phyloP scores from a whole-genome alignment of 1,284 basidiomycete species.

The Ceratobasidium papillatum region DNA sequence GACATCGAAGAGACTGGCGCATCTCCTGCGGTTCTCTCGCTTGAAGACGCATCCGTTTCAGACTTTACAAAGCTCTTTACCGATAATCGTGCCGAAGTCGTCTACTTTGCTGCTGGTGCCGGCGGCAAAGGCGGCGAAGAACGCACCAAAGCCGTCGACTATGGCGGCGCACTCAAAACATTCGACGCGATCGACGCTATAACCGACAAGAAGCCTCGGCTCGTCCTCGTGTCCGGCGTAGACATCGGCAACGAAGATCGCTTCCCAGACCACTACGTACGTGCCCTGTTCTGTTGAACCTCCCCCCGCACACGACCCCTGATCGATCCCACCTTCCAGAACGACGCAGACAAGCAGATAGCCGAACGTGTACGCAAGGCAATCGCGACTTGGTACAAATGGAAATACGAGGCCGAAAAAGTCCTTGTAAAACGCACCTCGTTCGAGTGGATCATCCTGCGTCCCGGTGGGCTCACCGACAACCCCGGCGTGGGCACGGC shows the following conservation, averaged over 20 bases:
- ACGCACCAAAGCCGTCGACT: slow-evolving; percentile 73
- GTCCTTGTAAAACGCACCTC: slow-evolving; percentile 64
- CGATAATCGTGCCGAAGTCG: slow-evolving; percentile 59
- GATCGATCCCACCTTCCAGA: slow-evolving; percentile 50
- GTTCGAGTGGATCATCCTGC: slow-evolving; percentile 76
- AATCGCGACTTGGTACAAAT: slow-evolving; percentile 63
- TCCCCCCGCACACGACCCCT: slow-evolving; percentile 18
- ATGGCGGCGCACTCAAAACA: slow-evolving; percentile 74
- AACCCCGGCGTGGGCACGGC: slow-evolving; percentile 64
- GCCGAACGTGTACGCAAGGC: slow-evolving; percentile 59
- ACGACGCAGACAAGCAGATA: slow-evolving; percentile 58
- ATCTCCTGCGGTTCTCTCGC: slow-evolving; percentile 64
- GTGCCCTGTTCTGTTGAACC: too few relatives aligned
- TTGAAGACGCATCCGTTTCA: slow-evolving; percentile 63
- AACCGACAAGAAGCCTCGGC: slow-evolving; percentile 54
- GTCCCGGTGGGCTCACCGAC: slow-evolving; percentile 68
- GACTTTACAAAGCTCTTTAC: slow-evolving; percentile 63
- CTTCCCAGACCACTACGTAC: slow-evolving; percentile 66
- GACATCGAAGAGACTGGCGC: slow-evolving; percentile 62
- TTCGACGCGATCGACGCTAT: slow-evolving; percentile 73
- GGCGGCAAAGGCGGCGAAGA: slow-evolving; percentile 64
- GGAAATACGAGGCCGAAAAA: slow-evolving; percentile 76
- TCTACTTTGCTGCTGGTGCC: slow-evolving; percentile 75
- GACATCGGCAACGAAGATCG: slow-evolving; percentile 66
- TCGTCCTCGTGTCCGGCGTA: slow-evolving; percentile 72